These are phyloP conservation scores for Xylaria curta DNA, from an alignment of 495 filamentous ascomycete genomes.

Conservation along the genomic window DNA sequence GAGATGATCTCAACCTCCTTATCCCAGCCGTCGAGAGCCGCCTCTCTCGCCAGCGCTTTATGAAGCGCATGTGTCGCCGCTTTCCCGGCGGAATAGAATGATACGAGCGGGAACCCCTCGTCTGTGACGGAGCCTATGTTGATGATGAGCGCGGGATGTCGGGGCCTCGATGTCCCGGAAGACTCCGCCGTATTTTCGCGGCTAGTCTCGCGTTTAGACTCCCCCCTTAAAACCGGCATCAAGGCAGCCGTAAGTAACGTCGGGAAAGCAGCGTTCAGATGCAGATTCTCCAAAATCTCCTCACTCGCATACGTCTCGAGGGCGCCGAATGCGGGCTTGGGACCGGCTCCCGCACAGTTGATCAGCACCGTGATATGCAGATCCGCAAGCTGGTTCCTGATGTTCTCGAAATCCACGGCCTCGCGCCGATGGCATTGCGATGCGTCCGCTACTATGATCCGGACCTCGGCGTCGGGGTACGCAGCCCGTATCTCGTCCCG, in stretches of 20 bases:
- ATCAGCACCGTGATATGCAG: conserved; percentile 43
- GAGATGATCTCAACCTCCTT: conserved; percentile 38
- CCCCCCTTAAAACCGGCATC: conserved; percentile 2
- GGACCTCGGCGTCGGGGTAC: conserved; percentile 39
- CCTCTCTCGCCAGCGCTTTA: conserved; percentile 8
- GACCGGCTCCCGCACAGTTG: conserved; percentile 39
- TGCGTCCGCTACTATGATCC: conserved; percentile 37
- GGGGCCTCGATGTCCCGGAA: conserved; percentile 11
- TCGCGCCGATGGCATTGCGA: conserved; percentile 24
- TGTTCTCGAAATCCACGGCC: conserved; percentile 28
- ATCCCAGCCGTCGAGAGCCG: background rate
- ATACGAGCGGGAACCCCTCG: conserved; percentile 34
- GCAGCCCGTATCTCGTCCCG: conserved; percentile 22
- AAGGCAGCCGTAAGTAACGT: conserved; percentile 25
- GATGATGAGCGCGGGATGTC: conserved; percentile 33
- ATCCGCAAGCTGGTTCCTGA: conserved; percentile 28
- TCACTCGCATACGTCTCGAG: conserved; percentile 12
- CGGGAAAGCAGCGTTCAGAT: conserved; percentile 25
- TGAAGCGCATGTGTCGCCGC: conserved; percentile 29
- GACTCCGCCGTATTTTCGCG: conserved; percentile 2
- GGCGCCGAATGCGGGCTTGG: conserved; percentile 22
- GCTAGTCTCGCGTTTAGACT: background rate
- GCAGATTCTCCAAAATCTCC: conserved; percentile 8
- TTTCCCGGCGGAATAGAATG: conserved; percentile 37
- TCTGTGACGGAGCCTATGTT: conserved; percentile 39